Base-by-base conservation (phyloP, 2,329 filamentous ascomycete genomes). In the Pyricularia sp. region DNA sequence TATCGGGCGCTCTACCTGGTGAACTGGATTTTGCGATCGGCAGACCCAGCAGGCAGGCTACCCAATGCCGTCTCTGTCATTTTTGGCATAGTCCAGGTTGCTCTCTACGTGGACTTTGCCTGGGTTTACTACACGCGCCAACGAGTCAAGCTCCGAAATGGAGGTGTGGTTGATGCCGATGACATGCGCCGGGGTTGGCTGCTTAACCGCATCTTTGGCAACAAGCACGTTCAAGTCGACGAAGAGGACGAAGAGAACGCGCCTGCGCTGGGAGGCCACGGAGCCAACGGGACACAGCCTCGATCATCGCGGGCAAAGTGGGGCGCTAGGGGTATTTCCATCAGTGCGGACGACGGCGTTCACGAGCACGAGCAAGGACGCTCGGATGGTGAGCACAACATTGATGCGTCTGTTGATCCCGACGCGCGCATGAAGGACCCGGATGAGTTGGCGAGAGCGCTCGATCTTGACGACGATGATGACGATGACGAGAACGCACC, bases 41-140 rank as follows among this genome's bases (percentile, higher is more conserved):
- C 87, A 26, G 88, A 91, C 74, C 82, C 83, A 11, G 81, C 83
- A 33, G 85, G 87, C 73, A 78, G 81, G 61, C 81, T 83, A 71
- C 88, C 89, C 70, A 90, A 94, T 73, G 84, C 88, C 3, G 87
- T 94, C 11, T 90, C 92, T 9, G 87, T 95, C 76, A 86, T 96
- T 71, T 97, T 97, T 75, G 94, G 94, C 69, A 81, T 96, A 70
- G 83, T 98, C 30, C 94, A 98, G 81, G 97, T 93, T 0, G 89
- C 91, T 0, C 87, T 97, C 63, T 97, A 97, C 79, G 78, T 94
- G 73, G 94, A 98, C 79, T 98, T 98, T 77, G 93, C 93, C 50
- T 97, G 94, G 93, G 93, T 98, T 1, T 98, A 98, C 83, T 97
- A 92, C 82, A 92, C 91, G 12, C 87, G 94, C 72, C 94, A 97